Conservation (phyloP, 2,329 filamentous ascomycete genomes). For the Diaporthe helianthi region DNA sequence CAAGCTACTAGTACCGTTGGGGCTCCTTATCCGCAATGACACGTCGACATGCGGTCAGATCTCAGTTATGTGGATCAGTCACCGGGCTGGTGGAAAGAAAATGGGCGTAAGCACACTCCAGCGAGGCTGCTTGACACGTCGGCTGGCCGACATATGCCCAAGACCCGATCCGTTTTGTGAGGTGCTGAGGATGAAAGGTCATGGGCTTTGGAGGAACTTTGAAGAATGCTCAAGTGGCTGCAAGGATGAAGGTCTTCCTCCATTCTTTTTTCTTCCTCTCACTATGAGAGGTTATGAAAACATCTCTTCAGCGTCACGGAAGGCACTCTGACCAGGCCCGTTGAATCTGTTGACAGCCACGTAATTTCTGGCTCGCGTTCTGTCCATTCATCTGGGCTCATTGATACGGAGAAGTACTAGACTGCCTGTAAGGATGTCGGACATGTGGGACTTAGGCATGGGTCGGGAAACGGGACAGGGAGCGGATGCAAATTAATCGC, state of each 20-base stretch:
- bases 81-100: slow-evolving; percentile 1
- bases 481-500: slow-evolving; percentile 14
- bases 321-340: background rate
- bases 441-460: background rate
- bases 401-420: background rate
- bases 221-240: too few relatives aligned
- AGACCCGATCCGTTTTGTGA: background rate
- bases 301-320: background rate
- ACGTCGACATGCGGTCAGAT: background rate
- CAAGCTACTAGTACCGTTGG: background rate
- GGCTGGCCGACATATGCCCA: background rate
- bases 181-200: background rate
- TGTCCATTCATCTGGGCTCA: background rate
- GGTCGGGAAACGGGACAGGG: slow-evolving; percentile 13
- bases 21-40: background rate
- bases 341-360: background rate
- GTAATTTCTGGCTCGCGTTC: background rate
- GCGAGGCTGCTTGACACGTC: background rate
- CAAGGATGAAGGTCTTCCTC: background rate
- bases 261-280: too few relatives aligned
- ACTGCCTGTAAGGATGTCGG: background rate
- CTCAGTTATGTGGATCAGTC: background rate
- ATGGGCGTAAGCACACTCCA: background rate
- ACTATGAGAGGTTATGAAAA: background rate
- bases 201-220: background rate